phyloP scores from a whole-genome alignment of 768 basidiomycete species.

The Mycena haematopus region DNA sequence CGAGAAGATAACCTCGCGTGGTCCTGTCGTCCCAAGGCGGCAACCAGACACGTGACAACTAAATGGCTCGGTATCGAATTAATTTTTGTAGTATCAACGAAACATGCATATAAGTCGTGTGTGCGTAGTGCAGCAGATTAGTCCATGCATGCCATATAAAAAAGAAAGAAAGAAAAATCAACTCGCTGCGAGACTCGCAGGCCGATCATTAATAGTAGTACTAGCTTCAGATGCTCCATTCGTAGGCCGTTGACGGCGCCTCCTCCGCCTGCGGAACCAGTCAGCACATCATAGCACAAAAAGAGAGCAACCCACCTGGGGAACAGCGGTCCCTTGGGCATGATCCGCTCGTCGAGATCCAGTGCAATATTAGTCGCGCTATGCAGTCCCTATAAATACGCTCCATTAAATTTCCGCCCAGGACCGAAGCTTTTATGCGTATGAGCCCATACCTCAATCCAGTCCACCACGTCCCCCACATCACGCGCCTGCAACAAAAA shows the following conservation, averaged over 20 bases:
- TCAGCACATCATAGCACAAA: slow-evolving; percentile 4
- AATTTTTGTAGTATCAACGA: too few relatives aligned
- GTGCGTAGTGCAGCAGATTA: not conserved
- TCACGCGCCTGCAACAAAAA: slow-evolving; percentile 91
- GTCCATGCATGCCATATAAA: not conserved
- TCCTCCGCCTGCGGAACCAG: slow-evolving; percentile 19
- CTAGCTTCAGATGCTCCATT: not conserved
- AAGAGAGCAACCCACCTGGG: slow-evolving; percentile 62
- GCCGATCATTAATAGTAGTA: not conserved
- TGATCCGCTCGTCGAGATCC: slow-evolving; percentile 89
- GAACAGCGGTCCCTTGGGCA: slow-evolving; percentile 90
- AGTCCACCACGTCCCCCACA: slow-evolving; percentile 85
- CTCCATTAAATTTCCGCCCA: slow-evolving; percentile 5
- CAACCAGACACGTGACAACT: too few relatives aligned
- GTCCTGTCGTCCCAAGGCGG: too few relatives aligned
- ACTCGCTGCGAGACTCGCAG: not conserved
- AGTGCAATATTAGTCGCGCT: slow-evolving; percentile 90
- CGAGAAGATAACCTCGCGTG: too few relatives aligned
- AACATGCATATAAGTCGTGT: not conserved
- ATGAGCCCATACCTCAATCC: slow-evolving; percentile 85
- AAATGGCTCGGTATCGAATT: too few relatives aligned
- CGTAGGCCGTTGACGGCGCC: slow-evolving; percentile 20
- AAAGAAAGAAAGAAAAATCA: slow-evolving; percentile 1
- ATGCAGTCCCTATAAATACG: slow-evolving; percentile 71
- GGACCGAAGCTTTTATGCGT: slow-evolving; percentile 6